Evolutionary conservation across 1,284 basidiomycete species (phyloP), one percentile per base, ranked within the genome.

Genomic region (Sanguinoderma infundibulare): DNA sequence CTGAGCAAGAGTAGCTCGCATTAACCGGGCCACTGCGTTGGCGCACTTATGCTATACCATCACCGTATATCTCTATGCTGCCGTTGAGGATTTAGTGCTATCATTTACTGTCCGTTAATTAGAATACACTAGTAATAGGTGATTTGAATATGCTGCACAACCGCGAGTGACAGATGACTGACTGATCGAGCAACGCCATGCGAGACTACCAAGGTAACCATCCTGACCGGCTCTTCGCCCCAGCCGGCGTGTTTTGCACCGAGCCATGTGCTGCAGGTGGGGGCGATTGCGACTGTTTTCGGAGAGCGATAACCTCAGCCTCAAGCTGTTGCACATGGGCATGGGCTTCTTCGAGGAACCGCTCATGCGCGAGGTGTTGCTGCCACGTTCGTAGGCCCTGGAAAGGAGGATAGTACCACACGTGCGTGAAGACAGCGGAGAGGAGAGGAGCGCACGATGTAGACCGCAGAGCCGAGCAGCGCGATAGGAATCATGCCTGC

Each of bases 401-500:
- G 38, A 54, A 46, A 39, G 32, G 38, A 28, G 36, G 26, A 32
- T 50, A 28, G 44, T 50, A 42, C 51, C 34, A 30, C 53, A 60
- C 53, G 59, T 55, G 53, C 53, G 53, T 22, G 26, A 15, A 32
- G 20, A 32, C 14, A 24, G 26, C 53, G 44, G 20, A 57, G 63
- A 32, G 52, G 59, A 59, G 53, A 42, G 62, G 66, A 51, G 74
- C 84, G 62, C 71, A 90, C 91, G 67, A 92, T 78, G 76, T 91
- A 93, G 55, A 93, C 82, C 10, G 87, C 89, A 59, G 89, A 91
- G 15, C 90, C 91, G 28, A 93, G 79, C 53, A 93, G 76, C 51
- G 87, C 86, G 59, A 93, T 78, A 7, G 91, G 91, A 44, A 92
- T 77, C 90, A 92, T 92, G 38, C 84, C 85, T 30, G 91, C 91